These are phyloP conservation scores for Heterobasidion occidentale DNA, from an alignment of 1,284 basidiomycete genomes.

Conservation along the genomic window DNA sequence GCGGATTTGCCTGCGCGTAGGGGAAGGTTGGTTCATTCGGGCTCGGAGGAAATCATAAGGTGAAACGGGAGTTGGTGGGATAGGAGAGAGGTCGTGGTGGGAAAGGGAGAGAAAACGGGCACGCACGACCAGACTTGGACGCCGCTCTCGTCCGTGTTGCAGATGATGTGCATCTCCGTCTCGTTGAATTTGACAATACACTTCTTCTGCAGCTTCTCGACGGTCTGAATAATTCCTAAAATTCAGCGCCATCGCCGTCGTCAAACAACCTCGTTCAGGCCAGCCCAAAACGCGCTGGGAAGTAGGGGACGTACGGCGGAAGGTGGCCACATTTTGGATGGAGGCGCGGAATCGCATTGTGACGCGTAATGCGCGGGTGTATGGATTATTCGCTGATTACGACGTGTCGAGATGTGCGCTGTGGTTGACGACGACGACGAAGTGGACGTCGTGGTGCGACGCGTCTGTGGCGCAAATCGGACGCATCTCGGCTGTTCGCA, in stretches of 20 bases:
- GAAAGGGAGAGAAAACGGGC: neutral
- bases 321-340: conserved; percentile 50
- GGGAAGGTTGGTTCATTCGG: neutral
- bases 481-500: no score
- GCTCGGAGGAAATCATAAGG: neutral
- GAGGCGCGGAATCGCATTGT: conserved; percentile 63
- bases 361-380: no score
- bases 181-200: conserved; percentile 79
- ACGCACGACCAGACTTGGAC: conserved; percentile 92
- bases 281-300: neutral
- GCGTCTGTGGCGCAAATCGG: no score
- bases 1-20: conserved; percentile 43
- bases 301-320: conserved; percentile 40
- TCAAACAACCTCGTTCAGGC: neutral
- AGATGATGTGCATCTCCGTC: conserved; percentile 76
- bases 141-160: conserved; percentile 76
- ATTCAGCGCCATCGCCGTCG: neutral
- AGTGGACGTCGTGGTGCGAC: no score
- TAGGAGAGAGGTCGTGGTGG: no score
- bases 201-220: conserved; percentile 79
- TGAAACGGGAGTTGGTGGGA: no score
- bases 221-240: conserved; percentile 66
- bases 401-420: no score
- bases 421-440: no score
- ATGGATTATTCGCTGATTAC: no score